phyloP scores from a whole-genome alignment of 73 alveolate genomes.

The Breviolum minutum region DNA sequence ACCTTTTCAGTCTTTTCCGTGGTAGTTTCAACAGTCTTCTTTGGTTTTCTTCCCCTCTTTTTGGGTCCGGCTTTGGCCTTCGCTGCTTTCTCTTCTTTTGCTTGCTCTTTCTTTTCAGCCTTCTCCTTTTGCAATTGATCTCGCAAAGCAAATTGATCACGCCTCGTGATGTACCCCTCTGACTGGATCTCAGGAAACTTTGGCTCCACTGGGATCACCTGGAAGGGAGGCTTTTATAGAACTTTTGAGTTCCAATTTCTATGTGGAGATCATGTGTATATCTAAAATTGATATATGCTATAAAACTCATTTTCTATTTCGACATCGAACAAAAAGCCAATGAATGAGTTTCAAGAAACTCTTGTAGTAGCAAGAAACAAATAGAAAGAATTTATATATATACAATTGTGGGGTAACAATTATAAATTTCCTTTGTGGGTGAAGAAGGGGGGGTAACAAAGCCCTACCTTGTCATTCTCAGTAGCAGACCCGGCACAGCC shows the following conservation, averaged over 20 bases:
- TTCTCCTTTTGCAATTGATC: neutral
- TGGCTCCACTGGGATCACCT: neutral
- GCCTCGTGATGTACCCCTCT: slow-evolving; percentile 28
- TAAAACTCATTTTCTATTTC: no score
- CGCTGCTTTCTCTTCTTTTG: neutral
- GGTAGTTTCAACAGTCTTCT: neutral
- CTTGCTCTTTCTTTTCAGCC: neutral
- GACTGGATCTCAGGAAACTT: neutral
- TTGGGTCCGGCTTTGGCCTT: slow-evolving; percentile 2
- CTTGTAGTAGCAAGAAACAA: neutral
- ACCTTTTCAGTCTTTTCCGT: neutral
- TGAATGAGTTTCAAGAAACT: neutral
- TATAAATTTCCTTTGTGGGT: neutral
- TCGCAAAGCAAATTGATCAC: slow-evolving; percentile 6
- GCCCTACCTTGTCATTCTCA: no score
- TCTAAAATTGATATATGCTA: no score
- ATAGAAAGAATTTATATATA: neutral
- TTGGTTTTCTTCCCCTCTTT: neutral
- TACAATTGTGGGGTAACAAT: neutral
- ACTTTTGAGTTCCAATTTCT: neutral
- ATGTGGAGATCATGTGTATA: neutral
- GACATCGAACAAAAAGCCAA: no score
- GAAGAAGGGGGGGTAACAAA: no score
- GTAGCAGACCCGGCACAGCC: neutral
- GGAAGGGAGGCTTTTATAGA: neutral